Evolutionary conservation across 2,329 filamentous ascomycete genomes (phyloP), one percentile per base, ranked within the genome.

Genomic region (Paecilomyces sp.): DNA sequence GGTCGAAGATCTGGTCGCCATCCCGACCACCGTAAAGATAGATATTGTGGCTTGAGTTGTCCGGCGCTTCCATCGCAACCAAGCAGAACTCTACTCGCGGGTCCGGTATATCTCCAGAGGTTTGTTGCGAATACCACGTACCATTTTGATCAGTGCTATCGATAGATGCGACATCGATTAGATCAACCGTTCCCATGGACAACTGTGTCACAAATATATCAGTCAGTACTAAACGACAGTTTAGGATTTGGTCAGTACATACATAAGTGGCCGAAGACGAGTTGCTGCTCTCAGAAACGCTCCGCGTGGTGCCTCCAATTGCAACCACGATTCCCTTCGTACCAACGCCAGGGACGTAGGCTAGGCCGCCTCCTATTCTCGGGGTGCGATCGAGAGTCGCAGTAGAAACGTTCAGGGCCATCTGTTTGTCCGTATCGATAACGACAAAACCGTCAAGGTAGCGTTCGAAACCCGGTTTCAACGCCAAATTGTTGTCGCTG

Each of bases 11-110:
- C 9, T 68, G 60, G 11, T 70, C 64, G 13, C 67, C 75, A 59
- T 79, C 70, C 31, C 70, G 71, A 7, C 81, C 81, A 18, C 81
- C 81, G 58, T 82, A 83, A 55, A 83, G 70, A 56, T 79, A 77
- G 50, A 83, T 78, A 57, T 81, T 81, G 57, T 80, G 75, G 58
- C 74, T 78, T 1, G 77, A 79, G 54, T 76, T 74, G 58, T 82
- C 80, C 2, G 72, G 70, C 0, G 79, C 74, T 30, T 77, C 73
- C 13, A 69, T 74, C 0, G 74, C 58, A 0, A 77, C 70, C 3
- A 77, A 62, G 63, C 80, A 82, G 60, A 76, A 79, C 58, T 81
- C 78, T 13, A 78, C 72, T 15, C 79, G 74, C 13, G 73, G 65
- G 25, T 62, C 56, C 1, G 80, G 79, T 18, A 77, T 70, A 8